A percentile compares a stretch with the other conserved stretches of the same genome.
phyloP scores from a whole-genome alignment of 768 basidiomycete genomes.

The Grammothele lineata region DNA sequence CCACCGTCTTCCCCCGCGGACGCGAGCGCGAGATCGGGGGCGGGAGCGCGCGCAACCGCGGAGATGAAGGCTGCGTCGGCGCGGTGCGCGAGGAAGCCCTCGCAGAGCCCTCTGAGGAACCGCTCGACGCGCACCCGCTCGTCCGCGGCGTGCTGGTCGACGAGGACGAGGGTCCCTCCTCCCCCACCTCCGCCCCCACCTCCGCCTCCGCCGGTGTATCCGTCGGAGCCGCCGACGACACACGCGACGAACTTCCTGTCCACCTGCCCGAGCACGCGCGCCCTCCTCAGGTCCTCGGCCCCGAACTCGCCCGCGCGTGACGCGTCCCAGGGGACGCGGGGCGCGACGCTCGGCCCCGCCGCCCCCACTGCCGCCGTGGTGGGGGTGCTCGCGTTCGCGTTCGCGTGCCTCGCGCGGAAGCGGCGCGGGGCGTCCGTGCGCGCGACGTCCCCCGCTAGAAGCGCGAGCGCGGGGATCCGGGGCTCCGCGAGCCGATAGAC shows the following conservation, averaged over 20 bases:
- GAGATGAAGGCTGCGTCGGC: too few relatives aligned
- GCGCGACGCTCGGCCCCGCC: not conserved
- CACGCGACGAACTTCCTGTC: slow-evolving; percentile 91
- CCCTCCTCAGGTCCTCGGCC: slow-evolving; percentile 50
- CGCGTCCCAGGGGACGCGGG: slow-evolving; percentile 3
- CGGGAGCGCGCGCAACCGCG: too few relatives aligned
- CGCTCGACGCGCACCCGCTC: slow-evolving; percentile 90
- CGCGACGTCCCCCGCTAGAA: slow-evolving; percentile 7
- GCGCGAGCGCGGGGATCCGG: slow-evolving; percentile 38
- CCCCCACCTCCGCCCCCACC: slow-evolving; percentile 5
- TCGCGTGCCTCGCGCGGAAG: too few relatives aligned
- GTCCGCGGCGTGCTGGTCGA: slow-evolving; percentile 99
- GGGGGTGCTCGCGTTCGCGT: too few relatives aligned
- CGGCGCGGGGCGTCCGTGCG: not conserved
- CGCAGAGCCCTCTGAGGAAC: slow-evolving; percentile 72
- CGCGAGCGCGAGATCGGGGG: not conserved
- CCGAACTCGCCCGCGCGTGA: slow-evolving; percentile 30
- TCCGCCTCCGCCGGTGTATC: slow-evolving; percentile 16
- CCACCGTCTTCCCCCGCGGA: slow-evolving; percentile 15
- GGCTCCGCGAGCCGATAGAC: slow-evolving; percentile 48
- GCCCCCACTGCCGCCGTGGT: too few relatives aligned
- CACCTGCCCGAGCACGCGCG: slow-evolving; percentile 74
- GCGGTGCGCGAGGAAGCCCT: slow-evolving; percentile 47
- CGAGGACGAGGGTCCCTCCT: slow-evolving; percentile 52
- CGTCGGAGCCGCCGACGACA: slow-evolving; percentile 31